A percentile compares a stretch with the other conserved stretches of the same genome.
Conservation (phyloP, 2,329 filamentous ascomycete species). For the Colletotrichum paranaense region DNA sequence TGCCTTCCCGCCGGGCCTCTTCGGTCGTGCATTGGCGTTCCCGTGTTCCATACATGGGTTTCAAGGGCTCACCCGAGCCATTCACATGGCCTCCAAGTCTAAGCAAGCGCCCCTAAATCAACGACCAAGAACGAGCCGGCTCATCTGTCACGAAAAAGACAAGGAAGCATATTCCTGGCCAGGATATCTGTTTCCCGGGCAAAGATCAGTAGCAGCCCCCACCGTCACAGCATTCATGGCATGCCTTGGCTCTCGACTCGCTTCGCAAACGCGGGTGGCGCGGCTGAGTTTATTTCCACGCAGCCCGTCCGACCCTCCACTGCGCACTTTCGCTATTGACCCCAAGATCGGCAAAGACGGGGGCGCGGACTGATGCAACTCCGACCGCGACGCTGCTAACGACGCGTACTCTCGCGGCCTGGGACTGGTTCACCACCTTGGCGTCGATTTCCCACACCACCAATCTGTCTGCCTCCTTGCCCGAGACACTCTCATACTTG, state of each 20-base stretch:
- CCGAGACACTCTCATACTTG: background rate
- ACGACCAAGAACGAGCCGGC: background rate
- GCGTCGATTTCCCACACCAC: background rate
- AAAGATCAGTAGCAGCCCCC: background rate
- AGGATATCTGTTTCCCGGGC: background rate
- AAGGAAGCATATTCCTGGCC: background rate
- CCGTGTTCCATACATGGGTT: conserved; percentile 20
- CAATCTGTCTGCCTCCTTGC: background rate
- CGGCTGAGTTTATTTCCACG: conserved; percentile 17
- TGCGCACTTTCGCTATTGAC: background rate
- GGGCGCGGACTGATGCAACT: background rate
- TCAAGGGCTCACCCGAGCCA: conserved; percentile 32
- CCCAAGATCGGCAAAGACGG: conserved; percentile 13
- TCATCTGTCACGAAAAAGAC: background rate
- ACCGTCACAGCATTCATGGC: background rate
- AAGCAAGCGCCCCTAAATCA: background rate
- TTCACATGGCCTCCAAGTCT: conserved; percentile 16
- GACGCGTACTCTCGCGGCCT: background rate
- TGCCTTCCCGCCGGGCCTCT: conserved; percentile 29
- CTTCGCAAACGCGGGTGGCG: conserved; percentile 28
- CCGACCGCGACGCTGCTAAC: background rate
- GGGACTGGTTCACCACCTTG: background rate
- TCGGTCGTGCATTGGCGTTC: conserved; percentile 34
- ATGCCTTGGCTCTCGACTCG: background rate
- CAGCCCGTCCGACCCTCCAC: conserved; percentile 31